Percentiles rank a stretch among this genome's conserved stretches.
phyloP scores from a whole-genome alignment of 2,329 filamentous ascomycete genomes.

The Colletotrichum higginsianum region DNA sequence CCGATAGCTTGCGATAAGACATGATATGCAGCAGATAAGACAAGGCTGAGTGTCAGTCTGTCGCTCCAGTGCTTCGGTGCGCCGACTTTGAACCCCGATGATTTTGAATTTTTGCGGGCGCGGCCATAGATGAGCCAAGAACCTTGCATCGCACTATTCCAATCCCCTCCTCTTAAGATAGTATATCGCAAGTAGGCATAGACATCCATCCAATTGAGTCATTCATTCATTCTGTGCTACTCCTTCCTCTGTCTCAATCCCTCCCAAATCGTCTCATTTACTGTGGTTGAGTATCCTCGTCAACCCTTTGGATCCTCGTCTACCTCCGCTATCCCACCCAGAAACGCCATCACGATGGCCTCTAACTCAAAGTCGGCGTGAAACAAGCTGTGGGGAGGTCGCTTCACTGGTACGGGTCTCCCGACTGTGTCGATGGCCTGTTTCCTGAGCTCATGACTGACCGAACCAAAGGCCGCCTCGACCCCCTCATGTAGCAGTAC shows the following conservation, averaged over 20 bases:
- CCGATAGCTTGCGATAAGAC: constrained; percentile 33
- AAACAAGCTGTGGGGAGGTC: constrained; percentile 61
- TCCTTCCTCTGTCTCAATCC: not conserved
- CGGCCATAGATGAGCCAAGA: constrained; percentile 14
- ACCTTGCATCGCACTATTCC: not conserved
- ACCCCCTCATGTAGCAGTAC: constrained; percentile 89
- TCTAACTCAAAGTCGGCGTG: constrained; percentile 48
- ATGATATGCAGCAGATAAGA: constrained; percentile 20
- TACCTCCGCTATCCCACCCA: not conserved
- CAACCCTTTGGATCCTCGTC: not conserved
- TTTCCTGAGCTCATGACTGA: constrained; percentile 45
- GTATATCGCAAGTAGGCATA: not conserved
- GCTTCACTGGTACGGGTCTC: constrained; percentile 50
- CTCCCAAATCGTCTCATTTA: not conserved
- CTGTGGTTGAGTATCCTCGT: not conserved
- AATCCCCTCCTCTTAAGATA: not conserved
- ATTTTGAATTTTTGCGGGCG: constrained; percentile 8
- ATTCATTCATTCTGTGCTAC: not conserved
- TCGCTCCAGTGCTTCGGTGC: not conserved
- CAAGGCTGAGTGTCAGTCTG: constrained; percentile 26
- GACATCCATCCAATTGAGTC: not conserved
- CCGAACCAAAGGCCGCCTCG: constrained; percentile 75
- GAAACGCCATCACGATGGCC: constrained; percentile 46
- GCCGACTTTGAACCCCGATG: not conserved
- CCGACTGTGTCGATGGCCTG: no score